Evolutionary conservation across 805 yeast species (phyloP).

Genomic region (Clavispora asparagi): DNA sequence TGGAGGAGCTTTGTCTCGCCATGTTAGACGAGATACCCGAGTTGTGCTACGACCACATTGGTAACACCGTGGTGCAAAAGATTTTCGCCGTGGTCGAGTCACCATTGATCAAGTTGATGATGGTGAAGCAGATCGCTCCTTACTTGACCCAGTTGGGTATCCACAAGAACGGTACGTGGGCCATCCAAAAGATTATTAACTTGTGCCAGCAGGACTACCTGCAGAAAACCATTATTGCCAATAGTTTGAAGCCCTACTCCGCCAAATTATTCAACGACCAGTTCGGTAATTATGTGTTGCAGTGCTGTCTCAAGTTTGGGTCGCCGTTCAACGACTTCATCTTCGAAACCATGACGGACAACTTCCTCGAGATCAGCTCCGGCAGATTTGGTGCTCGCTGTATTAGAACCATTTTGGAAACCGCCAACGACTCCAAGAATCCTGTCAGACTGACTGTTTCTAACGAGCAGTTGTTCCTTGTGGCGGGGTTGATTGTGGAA

Average conservation of each 20-base stretch:
- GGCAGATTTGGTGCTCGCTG: slow-evolving; percentile 96
- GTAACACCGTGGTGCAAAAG: slow-evolving; percentile 93
- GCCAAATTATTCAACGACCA: slow-evolving; percentile 89
- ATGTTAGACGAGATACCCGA: slow-evolving; percentile 89
- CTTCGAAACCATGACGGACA: slow-evolving; percentile 72
- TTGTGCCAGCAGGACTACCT: slow-evolving; percentile 44
- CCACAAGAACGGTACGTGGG: slow-evolving; percentile 99
- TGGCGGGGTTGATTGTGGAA: slow-evolving; percentile 73
- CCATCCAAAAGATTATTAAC: slow-evolving; percentile 90
- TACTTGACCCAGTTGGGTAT: slow-evolving; percentile 86
- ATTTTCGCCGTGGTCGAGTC: slow-evolving; percentile 65
- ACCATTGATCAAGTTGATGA: slow-evolving; percentile 66
- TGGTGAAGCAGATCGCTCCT: slow-evolving; percentile 74
- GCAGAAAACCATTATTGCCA: slow-evolving; percentile 56
- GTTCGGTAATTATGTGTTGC: slow-evolving; percentile 94
- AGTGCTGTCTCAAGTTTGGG: slow-evolving; percentile 88
- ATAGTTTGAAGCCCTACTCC: slow-evolving; percentile 72
- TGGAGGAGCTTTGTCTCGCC: slow-evolving; percentile 76
- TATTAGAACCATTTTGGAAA: slow-evolving; percentile 86
- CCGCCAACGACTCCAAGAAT: slow-evolving; percentile 45
- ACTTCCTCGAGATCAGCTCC: slow-evolving; percentile 74
- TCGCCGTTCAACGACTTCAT: slow-evolving; percentile 86
- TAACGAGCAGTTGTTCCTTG: slow-evolving; percentile 61
- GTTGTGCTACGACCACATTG: slow-evolving; percentile 85
- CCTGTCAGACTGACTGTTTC: slow-evolving; percentile 21